Percentiles rank a stretch among this genome's conserved stretches.
These are phyloP conservation scores for Apium graveolens DNA, from an alignment of 129 eudicot genomes.

Conservation along the genomic window DNA sequence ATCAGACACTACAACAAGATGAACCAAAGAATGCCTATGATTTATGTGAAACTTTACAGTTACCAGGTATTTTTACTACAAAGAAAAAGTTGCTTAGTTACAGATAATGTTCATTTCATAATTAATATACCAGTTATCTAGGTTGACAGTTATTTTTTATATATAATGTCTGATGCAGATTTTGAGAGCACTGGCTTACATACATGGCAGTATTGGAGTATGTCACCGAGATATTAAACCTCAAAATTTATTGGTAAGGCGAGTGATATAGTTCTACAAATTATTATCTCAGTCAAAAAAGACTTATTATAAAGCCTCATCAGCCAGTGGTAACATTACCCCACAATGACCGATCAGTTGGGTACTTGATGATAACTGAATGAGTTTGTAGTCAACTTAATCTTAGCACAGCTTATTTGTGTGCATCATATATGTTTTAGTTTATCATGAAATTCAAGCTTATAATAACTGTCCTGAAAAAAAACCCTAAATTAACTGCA, in stretches of 20 bases:
- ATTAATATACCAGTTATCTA: not conserved
- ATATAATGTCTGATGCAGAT: slow-evolving; percentile 33
- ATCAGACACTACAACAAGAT: slow-evolving; percentile 79
- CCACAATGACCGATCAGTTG: not conserved
- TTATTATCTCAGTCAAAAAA: not conserved
- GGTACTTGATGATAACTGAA: not conserved
- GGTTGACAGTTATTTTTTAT: not conserved
- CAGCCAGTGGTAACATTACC: not conserved
- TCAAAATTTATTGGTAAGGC: slow-evolving; percentile 72
- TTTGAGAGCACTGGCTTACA: slow-evolving; percentile 70
- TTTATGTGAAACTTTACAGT: slow-evolving; percentile 75
- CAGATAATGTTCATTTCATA: not conserved
- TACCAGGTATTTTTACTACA: slow-evolving; percentile 49
- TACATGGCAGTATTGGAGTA: slow-evolving; percentile 76
- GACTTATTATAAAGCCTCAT: not conserved
- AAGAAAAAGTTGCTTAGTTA: not conserved
- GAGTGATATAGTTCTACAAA: not conserved
- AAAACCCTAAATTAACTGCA: not conserved
- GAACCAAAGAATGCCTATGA: slow-evolving; percentile 85
- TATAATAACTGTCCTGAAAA: too few species aligned
- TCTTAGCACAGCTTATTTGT: not conserved
- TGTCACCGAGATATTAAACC: slow-evolving; percentile 94
- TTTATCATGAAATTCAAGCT: not conserved
- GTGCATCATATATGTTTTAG: not conserved
- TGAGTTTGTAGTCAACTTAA: not conserved